Conservation (phyloP, 805 yeast genomes). For the Pichia phayaonensis region DNA sequence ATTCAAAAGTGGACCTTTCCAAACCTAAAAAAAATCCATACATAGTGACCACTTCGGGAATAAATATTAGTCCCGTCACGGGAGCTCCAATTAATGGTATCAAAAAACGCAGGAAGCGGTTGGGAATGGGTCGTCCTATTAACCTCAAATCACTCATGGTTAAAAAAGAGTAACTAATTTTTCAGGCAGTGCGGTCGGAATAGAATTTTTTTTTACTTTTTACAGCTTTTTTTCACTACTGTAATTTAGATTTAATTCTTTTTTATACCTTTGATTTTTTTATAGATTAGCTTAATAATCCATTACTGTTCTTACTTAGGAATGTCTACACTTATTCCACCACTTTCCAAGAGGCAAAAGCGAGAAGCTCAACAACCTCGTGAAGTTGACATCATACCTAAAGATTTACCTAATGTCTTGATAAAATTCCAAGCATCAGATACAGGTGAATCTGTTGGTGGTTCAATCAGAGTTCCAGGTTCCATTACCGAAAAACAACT, state of each 20-base stretch:
- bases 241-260: neutral
- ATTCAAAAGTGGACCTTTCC: neutral
- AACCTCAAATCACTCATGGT: constrained; percentile 12
- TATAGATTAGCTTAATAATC: neutral
- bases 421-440: constrained; percentile 89
- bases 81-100: constrained; percentile 4
- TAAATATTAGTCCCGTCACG: constrained; percentile 8
- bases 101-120: constrained; percentile 15
- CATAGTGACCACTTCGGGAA: neutral
- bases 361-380: constrained; percentile 75
- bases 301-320: neutral
- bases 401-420: constrained; percentile 77
- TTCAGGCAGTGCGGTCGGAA: constrained; percentile 4
- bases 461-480: constrained; percentile 87
- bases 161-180: neutral
- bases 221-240: neutral
- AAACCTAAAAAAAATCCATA: neutral
- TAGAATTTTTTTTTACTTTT: neutral
- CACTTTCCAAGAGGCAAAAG: constrained; percentile 84
- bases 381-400: constrained; percentile 67
- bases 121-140: constrained; percentile 25
- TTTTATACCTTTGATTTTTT: too few relatives aligned
- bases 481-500: constrained; percentile 76
- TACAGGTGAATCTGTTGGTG: constrained; percentile 80
- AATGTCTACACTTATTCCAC: constrained; percentile 93